Conservation (phyloP, 768 basidiomycete species). For the Piloderma croceum region DNA sequence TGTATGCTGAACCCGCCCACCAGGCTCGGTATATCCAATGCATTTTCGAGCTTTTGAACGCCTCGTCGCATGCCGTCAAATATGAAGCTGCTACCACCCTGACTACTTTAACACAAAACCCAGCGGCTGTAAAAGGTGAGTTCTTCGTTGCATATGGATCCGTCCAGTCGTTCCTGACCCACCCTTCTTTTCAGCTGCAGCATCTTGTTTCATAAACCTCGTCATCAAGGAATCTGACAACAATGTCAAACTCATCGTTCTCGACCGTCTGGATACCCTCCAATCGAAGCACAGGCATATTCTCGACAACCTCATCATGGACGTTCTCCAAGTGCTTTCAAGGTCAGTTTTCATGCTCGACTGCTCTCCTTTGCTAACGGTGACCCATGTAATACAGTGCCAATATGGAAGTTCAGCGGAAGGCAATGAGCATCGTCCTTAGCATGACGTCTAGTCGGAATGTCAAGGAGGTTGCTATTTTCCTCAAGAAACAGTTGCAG, state of each 20-base stretch:
- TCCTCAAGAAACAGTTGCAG: conserved; percentile 97
- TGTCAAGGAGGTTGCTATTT: conserved; percentile 92
- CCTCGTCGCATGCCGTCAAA: conserved; percentile 88
- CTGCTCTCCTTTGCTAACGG: too few species aligned
- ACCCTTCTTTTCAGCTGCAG: conserved; percentile 57
- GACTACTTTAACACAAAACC: conserved; percentile 90
- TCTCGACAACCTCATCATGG: conserved; percentile 89
- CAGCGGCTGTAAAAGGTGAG: conserved; percentile 90
- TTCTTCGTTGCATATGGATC: too few species aligned
- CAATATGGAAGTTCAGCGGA: conserved; percentile 94
- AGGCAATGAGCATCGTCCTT: conserved; percentile 83
- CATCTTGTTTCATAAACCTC: conserved; percentile 80
- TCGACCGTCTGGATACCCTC: conserved; percentile 82
- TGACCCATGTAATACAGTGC: too few species aligned
- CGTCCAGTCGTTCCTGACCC: conserved; percentile 6
- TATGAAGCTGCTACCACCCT: conserved; percentile 96
- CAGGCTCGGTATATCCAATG: conserved; percentile 88
- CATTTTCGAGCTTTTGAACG: conserved; percentile 91
- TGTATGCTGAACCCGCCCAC: conserved; percentile 5
- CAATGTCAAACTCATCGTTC: conserved; percentile 96
- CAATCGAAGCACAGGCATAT: conserved; percentile 83
- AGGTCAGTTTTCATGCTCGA: too few species aligned
- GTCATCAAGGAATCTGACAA: conserved; percentile 96
- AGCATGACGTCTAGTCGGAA: conserved; percentile 92
- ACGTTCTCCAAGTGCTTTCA: conserved; percentile 84